phyloP scores from a whole-genome alignment of 768 basidiomycete genomes.

The Mrakia blollopis region DNA sequence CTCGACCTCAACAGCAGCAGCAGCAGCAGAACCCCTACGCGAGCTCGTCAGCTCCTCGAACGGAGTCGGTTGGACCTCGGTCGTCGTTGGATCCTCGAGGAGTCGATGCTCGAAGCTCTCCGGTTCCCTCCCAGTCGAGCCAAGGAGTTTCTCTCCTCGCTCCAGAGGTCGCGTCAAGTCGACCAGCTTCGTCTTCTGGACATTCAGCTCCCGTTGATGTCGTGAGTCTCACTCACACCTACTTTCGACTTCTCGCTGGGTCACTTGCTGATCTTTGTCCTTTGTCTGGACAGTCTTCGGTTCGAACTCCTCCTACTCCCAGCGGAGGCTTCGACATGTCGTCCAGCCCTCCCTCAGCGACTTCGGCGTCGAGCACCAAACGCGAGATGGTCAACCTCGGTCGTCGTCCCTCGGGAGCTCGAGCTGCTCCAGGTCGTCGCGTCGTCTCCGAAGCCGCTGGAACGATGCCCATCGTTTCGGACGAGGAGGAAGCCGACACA shows the following conservation, averaged over 20 bases:
- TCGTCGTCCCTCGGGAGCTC: slow-evolving; percentile 29
- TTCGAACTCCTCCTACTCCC: background rate
- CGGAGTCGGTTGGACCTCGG: background rate
- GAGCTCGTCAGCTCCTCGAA: background rate
- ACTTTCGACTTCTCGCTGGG: background rate
- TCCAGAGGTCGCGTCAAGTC: background rate
- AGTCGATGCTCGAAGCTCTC: background rate
- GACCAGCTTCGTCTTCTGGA: background rate
- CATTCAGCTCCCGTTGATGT: background rate
- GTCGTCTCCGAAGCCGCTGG: slow-evolving; percentile 14
- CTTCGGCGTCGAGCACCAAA: background rate
- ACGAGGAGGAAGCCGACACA: slow-evolving; percentile 12
- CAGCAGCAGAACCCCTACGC: background rate
- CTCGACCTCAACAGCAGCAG: background rate
- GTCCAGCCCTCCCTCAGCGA: background rate
- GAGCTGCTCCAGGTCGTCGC: slow-evolving; percentile 25
- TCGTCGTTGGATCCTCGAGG: background rate
- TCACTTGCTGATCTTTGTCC: background rate
- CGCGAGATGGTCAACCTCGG: slow-evolving; percentile 24
- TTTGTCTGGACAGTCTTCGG: background rate
- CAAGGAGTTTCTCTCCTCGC: background rate
- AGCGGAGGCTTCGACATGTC: background rate
- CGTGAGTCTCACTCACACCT: background rate
- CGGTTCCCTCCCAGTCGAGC: background rate
- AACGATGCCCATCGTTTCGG: slow-evolving; percentile 27